Evolutionary conservation across 345 rosid genomes (phyloP).

Genomic region (Psidium friedrichsthalianum): DNA sequence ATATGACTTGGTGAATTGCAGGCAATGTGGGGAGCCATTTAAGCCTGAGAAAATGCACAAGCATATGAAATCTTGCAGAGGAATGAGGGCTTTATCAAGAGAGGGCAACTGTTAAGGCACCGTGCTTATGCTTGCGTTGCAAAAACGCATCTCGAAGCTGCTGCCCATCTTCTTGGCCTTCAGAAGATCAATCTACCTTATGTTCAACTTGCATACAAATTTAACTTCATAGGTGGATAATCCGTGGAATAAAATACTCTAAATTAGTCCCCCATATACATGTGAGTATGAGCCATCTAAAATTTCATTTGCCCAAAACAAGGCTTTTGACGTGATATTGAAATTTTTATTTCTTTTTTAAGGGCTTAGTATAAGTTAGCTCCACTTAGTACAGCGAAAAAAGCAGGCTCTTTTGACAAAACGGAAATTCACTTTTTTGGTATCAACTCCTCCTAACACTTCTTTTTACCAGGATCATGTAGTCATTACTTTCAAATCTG

Average conservation of each 20-base stretch:
- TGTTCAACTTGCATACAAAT: not conserved
- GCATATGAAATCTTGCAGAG: constrained; percentile 64
- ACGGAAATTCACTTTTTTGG: no score
- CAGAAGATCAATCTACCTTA: not conserved
- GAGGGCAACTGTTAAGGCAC: not conserved
- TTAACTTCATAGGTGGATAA: not conserved
- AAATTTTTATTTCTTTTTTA: no score
- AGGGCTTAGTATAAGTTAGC: no score
- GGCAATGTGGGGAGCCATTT: constrained; percentile 71
- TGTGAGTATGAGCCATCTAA: no score
- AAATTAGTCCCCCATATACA: no score
- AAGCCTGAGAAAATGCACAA: constrained; percentile 66
- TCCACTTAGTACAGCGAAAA: no score
- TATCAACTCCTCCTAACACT: not conserved
- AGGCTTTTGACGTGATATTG: no score
- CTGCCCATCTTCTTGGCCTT: not conserved
- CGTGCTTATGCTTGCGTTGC: not conserved
- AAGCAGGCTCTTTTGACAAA: no score
- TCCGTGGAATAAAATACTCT: not conserved
- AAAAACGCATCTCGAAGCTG: not conserved
- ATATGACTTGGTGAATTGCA: constrained; percentile 8
- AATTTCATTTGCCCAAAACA: not conserved
- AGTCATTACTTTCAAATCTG: not conserved
- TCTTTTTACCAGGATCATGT: not conserved
- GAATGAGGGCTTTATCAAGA: constrained; percentile 23